Percentiles rank a stretch among this genome's conserved stretches.
These are phyloP conservation scores for Mucuna pruriens DNA, from an alignment of 306 rosid species.

Conservation along the genomic window DNA sequence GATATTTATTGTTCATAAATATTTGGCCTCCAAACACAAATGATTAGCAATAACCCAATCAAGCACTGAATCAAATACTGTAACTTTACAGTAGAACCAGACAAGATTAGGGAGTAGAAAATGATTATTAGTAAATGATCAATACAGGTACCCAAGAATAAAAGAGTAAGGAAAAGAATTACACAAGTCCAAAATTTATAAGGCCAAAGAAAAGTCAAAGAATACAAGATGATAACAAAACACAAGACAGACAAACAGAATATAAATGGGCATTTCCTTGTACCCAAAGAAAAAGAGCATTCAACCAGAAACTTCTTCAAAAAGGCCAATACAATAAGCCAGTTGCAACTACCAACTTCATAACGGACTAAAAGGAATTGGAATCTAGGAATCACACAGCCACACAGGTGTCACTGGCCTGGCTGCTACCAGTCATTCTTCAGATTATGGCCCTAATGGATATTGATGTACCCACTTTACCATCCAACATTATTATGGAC, in stretches of 20 bases:
- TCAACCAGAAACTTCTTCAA: neutral
- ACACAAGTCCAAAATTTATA: neutral
- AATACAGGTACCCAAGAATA: neutral
- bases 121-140: neutral
- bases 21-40: neutral
- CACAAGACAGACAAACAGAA: neutral
- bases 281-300: neutral
- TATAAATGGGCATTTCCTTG: neutral
- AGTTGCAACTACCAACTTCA: neutral
- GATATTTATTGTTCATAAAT: neutral
- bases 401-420: neutral
- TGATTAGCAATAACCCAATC: neutral
- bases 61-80: neutral
- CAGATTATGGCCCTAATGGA: neutral
- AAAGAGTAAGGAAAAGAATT: neutral
- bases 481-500: neutral
- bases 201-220: neutral
- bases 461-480: conserved; percentile 7
- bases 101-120: neutral
- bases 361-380: neutral
- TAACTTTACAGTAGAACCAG: conserved; percentile 12
- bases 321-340: neutral
- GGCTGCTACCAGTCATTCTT: neutral
- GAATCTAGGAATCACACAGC: neutral
- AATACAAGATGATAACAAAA: neutral